Evolutionary conservation across 108 stramenopile species (phyloP).

Genomic region (Nitzschia inconspicua): DNA sequence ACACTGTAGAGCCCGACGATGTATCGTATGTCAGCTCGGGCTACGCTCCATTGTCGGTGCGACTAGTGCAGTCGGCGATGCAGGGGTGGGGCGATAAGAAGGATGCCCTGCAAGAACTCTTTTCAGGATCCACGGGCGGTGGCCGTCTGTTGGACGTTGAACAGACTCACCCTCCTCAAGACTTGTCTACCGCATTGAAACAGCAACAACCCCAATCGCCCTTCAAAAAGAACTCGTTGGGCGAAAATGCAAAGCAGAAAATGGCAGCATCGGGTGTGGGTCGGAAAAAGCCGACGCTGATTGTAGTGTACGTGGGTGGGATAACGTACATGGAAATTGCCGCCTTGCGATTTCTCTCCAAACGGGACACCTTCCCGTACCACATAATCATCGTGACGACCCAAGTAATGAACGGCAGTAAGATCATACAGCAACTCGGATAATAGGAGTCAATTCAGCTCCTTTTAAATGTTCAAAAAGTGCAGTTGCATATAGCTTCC

Average conservation of each 20-base stretch:
- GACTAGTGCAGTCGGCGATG: slow-evolving; percentile 85
- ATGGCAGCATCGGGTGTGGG: not conserved
- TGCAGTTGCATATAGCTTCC: no score
- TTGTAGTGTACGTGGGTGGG: slow-evolving; percentile 90
- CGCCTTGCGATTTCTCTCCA: slow-evolving; percentile 84
- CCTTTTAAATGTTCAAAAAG: no score
- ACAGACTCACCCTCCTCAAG: slow-evolving; percentile 62
- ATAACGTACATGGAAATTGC: slow-evolving; percentile 94
- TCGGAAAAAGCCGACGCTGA: slow-evolving; percentile 65
- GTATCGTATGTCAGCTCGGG: slow-evolving; percentile 90
- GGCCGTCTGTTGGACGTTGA: slow-evolving; percentile 69
- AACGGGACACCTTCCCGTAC: slow-evolving; percentile 70
- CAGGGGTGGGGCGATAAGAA: slow-evolving; percentile 76
- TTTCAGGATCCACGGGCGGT: not conserved
- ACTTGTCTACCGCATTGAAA: slow-evolving; percentile 53
- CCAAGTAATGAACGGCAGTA: slow-evolving; percentile 72
- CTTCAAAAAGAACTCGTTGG: slow-evolving; percentile 21
- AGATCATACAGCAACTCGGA: slow-evolving; percentile 52
- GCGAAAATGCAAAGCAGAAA: not conserved
- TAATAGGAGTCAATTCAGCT: slow-evolving; percentile 9
- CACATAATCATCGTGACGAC: slow-evolving; percentile 68
- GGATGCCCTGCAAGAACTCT: slow-evolving; percentile 58
- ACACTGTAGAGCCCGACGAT: slow-evolving; percentile 87
- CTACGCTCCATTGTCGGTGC: slow-evolving; percentile 88
- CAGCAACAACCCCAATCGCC: slow-evolving; percentile 16